Evolutionary conservation across 2,329 filamentous ascomycete genomes (phyloP).

Genomic region (Botrytis pseudocinerea): DNA sequence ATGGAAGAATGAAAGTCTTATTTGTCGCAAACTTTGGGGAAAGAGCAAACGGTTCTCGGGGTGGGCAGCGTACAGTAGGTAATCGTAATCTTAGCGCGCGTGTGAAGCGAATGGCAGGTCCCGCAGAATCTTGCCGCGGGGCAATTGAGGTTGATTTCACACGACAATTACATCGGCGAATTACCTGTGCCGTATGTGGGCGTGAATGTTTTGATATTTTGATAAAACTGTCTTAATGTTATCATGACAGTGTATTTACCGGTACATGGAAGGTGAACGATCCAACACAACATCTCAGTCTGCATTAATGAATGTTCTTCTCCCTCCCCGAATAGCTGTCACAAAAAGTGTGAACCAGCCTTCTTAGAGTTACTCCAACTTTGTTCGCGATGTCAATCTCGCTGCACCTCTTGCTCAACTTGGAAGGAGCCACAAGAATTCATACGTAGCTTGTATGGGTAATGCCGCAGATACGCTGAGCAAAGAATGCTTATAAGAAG

Average conservation of each 20-base stretch:
- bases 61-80: not conserved
- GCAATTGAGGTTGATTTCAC: not conserved
- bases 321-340: not conserved
- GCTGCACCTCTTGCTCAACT: not conserved
- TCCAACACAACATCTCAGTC: not conserved
- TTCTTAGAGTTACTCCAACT: not conserved
- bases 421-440: not conserved
- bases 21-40: not conserved
- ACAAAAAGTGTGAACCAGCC: not conserved
- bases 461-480: not conserved
- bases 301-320: not conserved
- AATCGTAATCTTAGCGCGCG: not conserved
- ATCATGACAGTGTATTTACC: not conserved
- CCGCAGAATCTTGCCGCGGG: not conserved
- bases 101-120: not conserved
- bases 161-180: not conserved
- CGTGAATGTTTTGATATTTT: not conserved
- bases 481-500: not conserved
- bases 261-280: not conserved
- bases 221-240: not conserved
- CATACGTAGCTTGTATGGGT: not conserved
- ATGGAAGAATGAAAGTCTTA: constrained; percentile 11
- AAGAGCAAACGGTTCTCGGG: not conserved
- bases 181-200: not conserved
- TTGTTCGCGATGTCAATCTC: not conserved